phyloP scores from a whole-genome alignment of 129 eudicot genomes.

The Centella asiatica region DNA sequence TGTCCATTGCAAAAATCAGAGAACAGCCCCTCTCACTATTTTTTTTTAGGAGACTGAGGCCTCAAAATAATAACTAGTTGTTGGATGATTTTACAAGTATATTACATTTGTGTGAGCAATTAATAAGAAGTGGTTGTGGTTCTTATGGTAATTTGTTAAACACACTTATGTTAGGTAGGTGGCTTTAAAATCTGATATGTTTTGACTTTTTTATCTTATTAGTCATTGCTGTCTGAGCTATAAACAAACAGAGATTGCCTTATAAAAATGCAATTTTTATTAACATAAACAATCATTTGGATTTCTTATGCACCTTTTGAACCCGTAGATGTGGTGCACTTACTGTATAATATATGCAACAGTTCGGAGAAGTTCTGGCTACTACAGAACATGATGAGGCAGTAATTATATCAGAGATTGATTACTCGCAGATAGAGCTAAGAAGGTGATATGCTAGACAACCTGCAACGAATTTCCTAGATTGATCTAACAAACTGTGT shows the following conservation, averaged over 20 bases:
- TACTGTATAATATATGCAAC: slow-evolving; percentile 4
- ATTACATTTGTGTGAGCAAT: too few species aligned
- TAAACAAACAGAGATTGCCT: neutral
- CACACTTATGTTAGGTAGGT: too few species aligned
- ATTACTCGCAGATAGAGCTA: slow-evolving; percentile 66
- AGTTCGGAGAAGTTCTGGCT: slow-evolving; percentile 94
- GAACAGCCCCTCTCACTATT: neutral
- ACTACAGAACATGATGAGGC: slow-evolving; percentile 92
- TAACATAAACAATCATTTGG: neutral
- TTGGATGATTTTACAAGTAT: too few species aligned
- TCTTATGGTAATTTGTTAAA: too few species aligned
- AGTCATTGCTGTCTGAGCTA: neutral
- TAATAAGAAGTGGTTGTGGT: too few species aligned
- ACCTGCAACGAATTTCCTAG: neutral
- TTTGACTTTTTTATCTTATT: neutral
- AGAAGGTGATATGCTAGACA: slow-evolving; percentile 50
- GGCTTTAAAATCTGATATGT: neutral
- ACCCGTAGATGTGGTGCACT: neutral
- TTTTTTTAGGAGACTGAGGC: neutral
- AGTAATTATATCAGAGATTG: slow-evolving; percentile 68
- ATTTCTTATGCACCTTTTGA: neutral
- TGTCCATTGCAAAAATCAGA: neutral
- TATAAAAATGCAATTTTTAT: neutral
- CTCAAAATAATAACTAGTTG: neutral
- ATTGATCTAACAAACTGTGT: neutral